Percentiles rank a stretch among this genome's conserved stretches.
Evolutionary conservation across 768 basidiomycete genomes (phyloP).

Genomic region (Suillus alpinus): DNA sequence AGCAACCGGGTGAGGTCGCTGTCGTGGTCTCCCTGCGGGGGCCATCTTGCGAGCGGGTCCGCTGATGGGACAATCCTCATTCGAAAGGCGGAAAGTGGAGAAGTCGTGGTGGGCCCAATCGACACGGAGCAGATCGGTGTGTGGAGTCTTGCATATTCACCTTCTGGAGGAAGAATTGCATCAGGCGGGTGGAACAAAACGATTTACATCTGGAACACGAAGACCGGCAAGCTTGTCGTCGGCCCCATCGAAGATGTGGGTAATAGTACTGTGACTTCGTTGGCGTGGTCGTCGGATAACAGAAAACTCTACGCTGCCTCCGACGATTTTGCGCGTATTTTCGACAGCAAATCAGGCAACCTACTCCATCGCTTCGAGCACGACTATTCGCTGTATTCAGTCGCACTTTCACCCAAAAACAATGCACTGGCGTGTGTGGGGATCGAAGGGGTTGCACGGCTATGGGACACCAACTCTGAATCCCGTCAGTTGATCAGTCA

Average conservation of each 20-base stretch:
- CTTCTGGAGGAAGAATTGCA: not conserved
- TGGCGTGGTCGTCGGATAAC: not conserved
- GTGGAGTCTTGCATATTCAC: no score
- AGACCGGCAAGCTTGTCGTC: not conserved
- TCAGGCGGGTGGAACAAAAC: not conserved
- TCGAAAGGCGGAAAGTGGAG: not conserved
- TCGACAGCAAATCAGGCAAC: not conserved
- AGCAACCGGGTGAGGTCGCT: not conserved
- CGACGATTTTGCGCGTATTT: not conserved
- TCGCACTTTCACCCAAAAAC: not conserved
- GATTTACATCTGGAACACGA: not conserved
- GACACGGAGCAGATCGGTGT: no score
- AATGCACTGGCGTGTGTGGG: not conserved
- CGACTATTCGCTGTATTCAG: not conserved
- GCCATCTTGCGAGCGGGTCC: not conserved
- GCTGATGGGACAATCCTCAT: not conserved
- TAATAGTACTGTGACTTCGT: not conserved
- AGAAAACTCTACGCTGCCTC: not conserved
- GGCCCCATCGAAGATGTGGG: not conserved
- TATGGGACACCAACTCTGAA: not conserved
- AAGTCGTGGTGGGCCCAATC: not conserved
- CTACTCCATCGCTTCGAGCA: not conserved
- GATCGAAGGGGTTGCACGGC: not conserved
- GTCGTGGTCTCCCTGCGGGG: not conserved
- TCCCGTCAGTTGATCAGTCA: not conserved